Evolutionary conservation across 1,284 basidiomycete genomes (phyloP), one percentile per base, ranked within the genome.

Genomic region (Afroboletus lepidellus): DNA sequence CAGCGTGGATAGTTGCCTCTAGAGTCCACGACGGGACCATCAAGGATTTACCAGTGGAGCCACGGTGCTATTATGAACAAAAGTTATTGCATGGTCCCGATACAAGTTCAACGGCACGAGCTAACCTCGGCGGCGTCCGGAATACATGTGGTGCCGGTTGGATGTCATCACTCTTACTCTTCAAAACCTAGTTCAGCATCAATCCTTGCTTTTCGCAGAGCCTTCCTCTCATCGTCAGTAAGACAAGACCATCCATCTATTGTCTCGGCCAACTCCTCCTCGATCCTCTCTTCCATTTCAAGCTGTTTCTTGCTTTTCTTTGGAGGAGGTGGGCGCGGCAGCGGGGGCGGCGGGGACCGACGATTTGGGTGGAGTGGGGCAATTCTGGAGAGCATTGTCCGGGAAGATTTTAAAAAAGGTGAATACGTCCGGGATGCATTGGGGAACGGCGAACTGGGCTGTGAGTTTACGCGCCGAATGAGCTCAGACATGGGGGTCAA

Each of bases 301-400:
- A 86, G 67, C 69, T 87, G 80, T 67, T 90, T 90, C 74, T 90
- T 89, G 41, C 77, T 83, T 73, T 90, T 90, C 71, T 85, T 81
- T 46, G 76, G 77, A 39, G 78, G 81, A 21, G 81, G 83, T 0
- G 81, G 81, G 15, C 80, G 79, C 2, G 85, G 86, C 0, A 76
- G 79, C 0, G 85, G 84, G 0, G 81, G 81, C 0, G 87, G 86
- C 0, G 87, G 87, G 1, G 84, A 81, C 8, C 79, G 77, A 41
- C 87, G 73, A 62, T 86, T 85, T 8, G 81, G 79, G 60, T 90
- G 87, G 20, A 90, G 72, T 1, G 87, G 87, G 11, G 85, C 88
- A 52, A 90, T 90, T 30, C 74, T 76, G 0, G 81, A 79, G 29
- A 90, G 75, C 45, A 78, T 65, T 36, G 74, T 76, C 41, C 80